Base-by-base conservation (phyloP, 176 grass and related monocot genomes). In the Cymbopogon citratus region DNA sequence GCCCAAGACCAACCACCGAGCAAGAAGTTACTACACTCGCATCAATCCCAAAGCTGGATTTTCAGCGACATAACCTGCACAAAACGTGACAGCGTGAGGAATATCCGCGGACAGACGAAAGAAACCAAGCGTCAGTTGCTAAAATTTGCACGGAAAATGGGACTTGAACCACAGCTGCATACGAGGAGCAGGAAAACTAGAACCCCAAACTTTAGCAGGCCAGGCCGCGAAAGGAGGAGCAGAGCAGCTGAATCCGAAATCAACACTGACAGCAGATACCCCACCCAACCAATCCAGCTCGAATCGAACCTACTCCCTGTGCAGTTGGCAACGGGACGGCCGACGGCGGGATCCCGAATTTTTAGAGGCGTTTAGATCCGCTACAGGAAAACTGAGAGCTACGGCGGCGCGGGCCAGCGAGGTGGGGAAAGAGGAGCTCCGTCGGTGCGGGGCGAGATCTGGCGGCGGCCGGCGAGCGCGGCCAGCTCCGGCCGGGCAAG, bases 51-150 rank as follows among this genome's bases (percentile, higher is more conserved):
- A 74, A 26, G 12, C 7, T 51, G 27, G 19, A 1, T n/a, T n/a
- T n/a, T n/a, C n/a, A n/a, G n/a, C n/a, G n/a, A n/a, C 44, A 24
- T 24, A 29, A 87, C 66, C 82, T 91, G 77, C 89, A 91, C 15
- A 12, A 25, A 65, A 74, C 12, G 40, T 1, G 34, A 74, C 3
- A 10, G 24, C 40, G 12, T 80, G 18, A 80, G 12, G 26, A 74
- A 74, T 66, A 12, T 19, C 38, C 23, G 5, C 13, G 51, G 26
- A 27, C 19, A 70, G 28, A 77, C 18, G 7, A 26, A 77, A 54
- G 13, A 74, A 74, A 23, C 26, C 46, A 65, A 64, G 43, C 28
- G 27, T 8, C 31, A 28, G 39, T n/a, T 14, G 12, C 59, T 66
- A 64, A 56, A 64, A 48, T 46, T 19, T 65, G 24, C 21, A 28